These are phyloP conservation scores for Phialocephala subalpina DNA, from an alignment of 2,329 filamentous ascomycete genomes.

Conservation along the genomic window DNA sequence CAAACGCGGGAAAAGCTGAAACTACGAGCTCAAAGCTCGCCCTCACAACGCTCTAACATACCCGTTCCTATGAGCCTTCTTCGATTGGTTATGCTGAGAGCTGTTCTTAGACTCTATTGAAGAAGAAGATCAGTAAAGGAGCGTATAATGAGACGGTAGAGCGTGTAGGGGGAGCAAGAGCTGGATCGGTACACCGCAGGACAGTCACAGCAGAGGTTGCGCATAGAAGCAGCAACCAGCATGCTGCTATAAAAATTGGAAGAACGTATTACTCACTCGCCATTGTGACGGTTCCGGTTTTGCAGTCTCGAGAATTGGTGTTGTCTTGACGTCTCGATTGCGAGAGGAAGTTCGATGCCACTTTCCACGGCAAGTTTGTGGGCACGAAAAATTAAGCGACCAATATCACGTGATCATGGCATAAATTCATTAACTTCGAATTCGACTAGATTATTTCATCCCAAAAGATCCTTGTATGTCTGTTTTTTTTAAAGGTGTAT, in stretches of 20 bases:
- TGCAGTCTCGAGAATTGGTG: constrained; percentile 26
- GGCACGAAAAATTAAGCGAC: constrained; percentile 12
- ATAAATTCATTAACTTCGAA: no score
- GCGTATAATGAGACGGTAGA: not conserved
- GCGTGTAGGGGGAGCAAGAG: not conserved
- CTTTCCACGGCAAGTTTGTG: not conserved
- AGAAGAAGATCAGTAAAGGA: constrained; percentile 9
- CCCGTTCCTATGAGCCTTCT: constrained; percentile 99
- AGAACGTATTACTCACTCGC: constrained; percentile 64
- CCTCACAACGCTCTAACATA: constrained; percentile 51
- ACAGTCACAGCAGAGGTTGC: not conserved
- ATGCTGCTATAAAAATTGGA: not conserved
- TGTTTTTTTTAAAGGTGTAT: no score
- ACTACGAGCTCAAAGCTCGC: not conserved
- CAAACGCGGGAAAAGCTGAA: not conserved
- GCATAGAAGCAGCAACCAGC: no score
- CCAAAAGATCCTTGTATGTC: no score
- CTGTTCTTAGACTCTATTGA: constrained; percentile 29
- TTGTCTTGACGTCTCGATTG: not conserved
- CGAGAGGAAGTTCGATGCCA: not conserved
- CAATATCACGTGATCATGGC: constrained; percentile 12
- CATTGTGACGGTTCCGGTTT: constrained; percentile 60
- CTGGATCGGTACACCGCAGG: not conserved
- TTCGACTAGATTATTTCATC: no score
- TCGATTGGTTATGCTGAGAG: constrained; percentile 83